Evolutionary conservation across 352 stramenopile genomes (phyloP), one percentile per base, ranked within the genome.

Genomic region (Globisporangium orthogonon): DNA sequence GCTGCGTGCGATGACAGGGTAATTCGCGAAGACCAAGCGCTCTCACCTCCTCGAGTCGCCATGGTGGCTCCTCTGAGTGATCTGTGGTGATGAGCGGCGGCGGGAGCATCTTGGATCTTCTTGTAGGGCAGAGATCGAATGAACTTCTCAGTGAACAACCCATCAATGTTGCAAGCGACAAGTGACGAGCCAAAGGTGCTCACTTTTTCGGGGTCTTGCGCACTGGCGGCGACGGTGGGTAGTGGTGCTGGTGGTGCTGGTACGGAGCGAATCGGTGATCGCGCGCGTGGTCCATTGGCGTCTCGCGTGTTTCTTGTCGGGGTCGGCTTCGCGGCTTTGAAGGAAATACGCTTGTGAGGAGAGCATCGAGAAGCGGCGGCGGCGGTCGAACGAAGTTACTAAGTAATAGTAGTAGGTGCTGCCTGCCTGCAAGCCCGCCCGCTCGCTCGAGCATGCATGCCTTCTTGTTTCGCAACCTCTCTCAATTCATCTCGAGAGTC

Each of bases 321-420:
- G 29, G 50, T 56, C 35, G 57, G 17, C 44, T 50, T 62, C 23
- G 51, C 29, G 17, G 33, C 30, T 52, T 58, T 58, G 57, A 63
- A 54, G 52, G 52, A 65, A 56, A 60, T 50, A 33, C 31, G 53
- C 30, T 64, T 64, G 33, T 61, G 56, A 53, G 35, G 57, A 53
- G 55, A 64, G 53, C 18, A 31, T 43, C 58, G 23, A 60, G 58
- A 63, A 60, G 46, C 60, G 10, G 10, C 10, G 33, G 33, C 10
- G 7, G 40, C 40, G 7, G 40, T 17, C 14, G 40, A 46, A 46
- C 23, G 23, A 23, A 23, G 23, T 23, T 23, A 23, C 23, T 23
- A 23, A 23, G 23, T 23, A 23, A 23, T 23, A 23, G 23, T 23
- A 23, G 23, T 23, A 23, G 5, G 15, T 14, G 15, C 41, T 23